Base-by-base conservation (phyloP, 2,329 filamentous ascomycete genomes). In the Fragosphaeria purpurea region DNA sequence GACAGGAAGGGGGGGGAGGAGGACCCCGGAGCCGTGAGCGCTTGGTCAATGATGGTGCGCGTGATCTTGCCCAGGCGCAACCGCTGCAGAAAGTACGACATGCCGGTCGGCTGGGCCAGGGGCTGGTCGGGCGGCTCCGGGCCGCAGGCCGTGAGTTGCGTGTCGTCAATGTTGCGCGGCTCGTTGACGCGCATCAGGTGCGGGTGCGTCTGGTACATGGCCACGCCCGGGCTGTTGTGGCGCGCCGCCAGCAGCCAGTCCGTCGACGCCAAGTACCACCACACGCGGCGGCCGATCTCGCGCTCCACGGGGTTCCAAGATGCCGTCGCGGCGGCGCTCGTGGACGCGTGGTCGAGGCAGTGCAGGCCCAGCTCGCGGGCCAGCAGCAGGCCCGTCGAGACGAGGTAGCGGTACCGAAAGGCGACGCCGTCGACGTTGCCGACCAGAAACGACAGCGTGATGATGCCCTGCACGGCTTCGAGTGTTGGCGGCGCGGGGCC, bases 81-180 rank as follows among this genome's bases (percentile, higher is more conserved):
- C 0, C 71, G 65, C 37, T 67, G 61, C 5, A 73, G 57, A 31
- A 66, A 68, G 51, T 72, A 75, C 6, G 69, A 68, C 67, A 71
- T 72, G 10, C 60, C 58, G 0, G 71, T 73, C 7, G 70, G 68
- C 11, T 65, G 60, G 3, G 61, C 60, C 0, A 63, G 47, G 1
- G 69, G 63, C 1, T 7, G 43, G 9, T 38, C 40, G 12, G 30
- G 7, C 33, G 33, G 31, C 11, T 38, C 37, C 7, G 11, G 8
- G 8, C 44, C 45, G n/a, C 12, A 11, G 5, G 7, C 41, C 9
- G 13, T 43, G 4, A 74, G 60, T 6, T 67, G 63, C 2, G 62
- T 59, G 44, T 72, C 69, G 31, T 69, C 63, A 10, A 72, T 57
- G 47, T 75, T 73, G 2, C 65, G 58, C 2, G 70, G 71, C 33